These are phyloP conservation scores for Avicennia marina DNA, from an alignment of 257 asterid species.

Conservation along the genomic window DNA sequence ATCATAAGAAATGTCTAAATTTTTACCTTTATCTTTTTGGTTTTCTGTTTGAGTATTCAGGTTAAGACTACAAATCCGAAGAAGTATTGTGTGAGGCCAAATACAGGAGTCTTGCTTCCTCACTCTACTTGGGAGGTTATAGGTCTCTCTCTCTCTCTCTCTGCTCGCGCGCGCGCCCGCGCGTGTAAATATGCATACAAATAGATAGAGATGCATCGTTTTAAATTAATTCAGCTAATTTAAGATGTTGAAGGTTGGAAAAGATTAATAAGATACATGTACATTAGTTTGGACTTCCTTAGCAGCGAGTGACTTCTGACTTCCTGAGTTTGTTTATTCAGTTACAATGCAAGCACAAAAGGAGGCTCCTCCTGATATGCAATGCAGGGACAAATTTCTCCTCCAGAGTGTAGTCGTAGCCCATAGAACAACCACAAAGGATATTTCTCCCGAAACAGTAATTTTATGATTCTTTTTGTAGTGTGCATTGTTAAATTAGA, in stretches of 20 bases:
- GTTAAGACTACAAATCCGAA: slow-evolving; percentile 74
- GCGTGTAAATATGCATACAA: not conserved
- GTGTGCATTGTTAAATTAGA: slow-evolving; percentile 6
- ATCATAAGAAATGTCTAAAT: slow-evolving; percentile 9
- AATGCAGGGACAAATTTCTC: slow-evolving; percentile 73
- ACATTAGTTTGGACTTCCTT: no score
- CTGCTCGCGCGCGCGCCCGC: no score
- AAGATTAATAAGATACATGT: not conserved
- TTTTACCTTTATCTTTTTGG: not conserved
- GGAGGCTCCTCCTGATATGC: slow-evolving; percentile 69
- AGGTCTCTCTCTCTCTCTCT: slow-evolving; percentile 28
- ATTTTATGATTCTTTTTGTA: slow-evolving; percentile 4
- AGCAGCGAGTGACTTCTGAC: slow-evolving; percentile 7
- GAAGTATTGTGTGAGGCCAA: slow-evolving; percentile 71
- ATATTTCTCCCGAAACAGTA: slow-evolving; percentile 70
- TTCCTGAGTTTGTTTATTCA: slow-evolving; percentile 21
- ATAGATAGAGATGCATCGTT: not conserved
- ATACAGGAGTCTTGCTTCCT: slow-evolving; percentile 60
- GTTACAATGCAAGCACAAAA: slow-evolving; percentile 83
- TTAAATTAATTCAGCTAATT: not conserved
- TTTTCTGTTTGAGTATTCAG: slow-evolving; percentile 24
- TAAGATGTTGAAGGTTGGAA: slow-evolving; percentile 1
- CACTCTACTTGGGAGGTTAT: slow-evolving; percentile 42
- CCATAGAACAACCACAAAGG: slow-evolving; percentile 49
- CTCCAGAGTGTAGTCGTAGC: slow-evolving; percentile 59